These are phyloP conservation scores for Penicillium sp. DNA, from an alignment of 2,329 filamentous ascomycete genomes.

Conservation along the genomic window DNA sequence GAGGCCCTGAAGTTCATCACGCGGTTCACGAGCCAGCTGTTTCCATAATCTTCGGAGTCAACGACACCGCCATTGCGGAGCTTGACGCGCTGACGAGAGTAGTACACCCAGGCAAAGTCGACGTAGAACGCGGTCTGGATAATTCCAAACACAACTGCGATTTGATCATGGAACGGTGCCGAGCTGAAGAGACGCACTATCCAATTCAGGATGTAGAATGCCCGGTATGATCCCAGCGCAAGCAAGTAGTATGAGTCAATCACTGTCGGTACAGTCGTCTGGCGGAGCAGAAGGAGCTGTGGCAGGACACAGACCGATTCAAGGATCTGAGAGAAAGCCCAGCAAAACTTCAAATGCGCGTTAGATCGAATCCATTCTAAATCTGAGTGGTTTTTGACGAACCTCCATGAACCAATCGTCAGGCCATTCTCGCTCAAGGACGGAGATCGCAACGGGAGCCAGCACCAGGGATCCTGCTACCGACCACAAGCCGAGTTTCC, in stretches of 20 bases:
- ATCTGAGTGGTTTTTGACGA: slow-evolving; percentile 11
- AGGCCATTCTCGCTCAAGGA: slow-evolving; percentile 61
- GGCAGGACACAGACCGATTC: slow-evolving; percentile 90
- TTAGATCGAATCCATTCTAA: background rate
- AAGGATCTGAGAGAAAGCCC: slow-evolving; percentile 87
- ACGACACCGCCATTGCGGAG: slow-evolving; percentile 84
- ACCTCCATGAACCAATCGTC: slow-evolving; percentile 43
- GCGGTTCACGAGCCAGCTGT: slow-evolving; percentile 79
- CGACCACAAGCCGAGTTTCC: slow-evolving; percentile 78
- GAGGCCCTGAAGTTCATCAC: slow-evolving; percentile 62
- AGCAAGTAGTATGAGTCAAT: slow-evolving; percentile 96
- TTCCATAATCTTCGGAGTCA: slow-evolving; percentile 82
- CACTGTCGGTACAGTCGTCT: slow-evolving; percentile 93
- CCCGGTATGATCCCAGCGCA: slow-evolving; percentile 82
- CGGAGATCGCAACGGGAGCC: slow-evolving; percentile 71
- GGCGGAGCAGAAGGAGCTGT: slow-evolving; percentile 85
- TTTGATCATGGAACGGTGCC: slow-evolving; percentile 63
- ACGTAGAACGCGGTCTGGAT: slow-evolving; percentile 87
- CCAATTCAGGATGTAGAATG: slow-evolving; percentile 91
- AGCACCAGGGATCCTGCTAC: slow-evolving; percentile 65
- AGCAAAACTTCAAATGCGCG: slow-evolving; percentile 63
- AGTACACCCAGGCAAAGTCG: slow-evolving; percentile 98
- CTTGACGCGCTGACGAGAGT: slow-evolving; percentile 89
- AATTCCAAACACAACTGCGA: slow-evolving; percentile 81
- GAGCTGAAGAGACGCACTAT: slow-evolving; percentile 67